Conservation (phyloP, 2,329 filamentous ascomycete genomes). For the Davidsoniella neocaledoniae region DNA sequence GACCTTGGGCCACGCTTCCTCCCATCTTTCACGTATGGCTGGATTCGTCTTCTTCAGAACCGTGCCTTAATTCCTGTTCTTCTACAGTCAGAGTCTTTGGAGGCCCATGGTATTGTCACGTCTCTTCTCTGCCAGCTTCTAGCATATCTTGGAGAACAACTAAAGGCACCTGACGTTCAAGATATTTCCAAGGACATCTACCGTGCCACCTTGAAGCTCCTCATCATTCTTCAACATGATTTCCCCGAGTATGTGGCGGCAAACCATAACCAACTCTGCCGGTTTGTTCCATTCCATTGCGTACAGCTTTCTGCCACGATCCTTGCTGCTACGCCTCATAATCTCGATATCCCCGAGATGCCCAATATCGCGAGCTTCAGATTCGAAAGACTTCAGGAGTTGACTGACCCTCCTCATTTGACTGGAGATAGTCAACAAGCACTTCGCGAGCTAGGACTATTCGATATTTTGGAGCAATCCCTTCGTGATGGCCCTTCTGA, state of each 20-base stretch:
- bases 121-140: constrained; percentile 67
- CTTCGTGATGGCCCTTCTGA: constrained; percentile 46
- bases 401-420: constrained; percentile 48
- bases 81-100: constrained; percentile 31
- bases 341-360: constrained; percentile 56
- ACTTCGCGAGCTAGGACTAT: constrained; percentile 36
- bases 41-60: constrained; percentile 70
- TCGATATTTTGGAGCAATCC: constrained; percentile 42
- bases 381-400: constrained; percentile 59
- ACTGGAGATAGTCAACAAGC: constrained; percentile 44
- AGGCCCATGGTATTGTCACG: constrained; percentile 47
- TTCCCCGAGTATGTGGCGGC: constrained; percentile 85
- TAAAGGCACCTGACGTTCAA: constrained; percentile 56
- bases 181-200: constrained; percentile 68
- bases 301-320: constrained; percentile 80
- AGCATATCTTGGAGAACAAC: constrained; percentile 57
- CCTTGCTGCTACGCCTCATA: constrained; percentile 63
- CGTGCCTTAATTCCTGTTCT: constrained; percentile 69
- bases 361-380: constrained; percentile 50
- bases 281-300: constrained; percentile 66
- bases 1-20: constrained; percentile 61
- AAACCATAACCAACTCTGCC: constrained; percentile 68
- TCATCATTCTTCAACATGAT: constrained; percentile 80
- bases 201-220: constrained; percentile 62
- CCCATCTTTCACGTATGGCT: constrained; percentile 70